A percentile compares a stretch with the other conserved stretches of the same genome.
Conservation (phyloP, 2,329 filamentous ascomycete species). For the Scytalidium sp. region DNA sequence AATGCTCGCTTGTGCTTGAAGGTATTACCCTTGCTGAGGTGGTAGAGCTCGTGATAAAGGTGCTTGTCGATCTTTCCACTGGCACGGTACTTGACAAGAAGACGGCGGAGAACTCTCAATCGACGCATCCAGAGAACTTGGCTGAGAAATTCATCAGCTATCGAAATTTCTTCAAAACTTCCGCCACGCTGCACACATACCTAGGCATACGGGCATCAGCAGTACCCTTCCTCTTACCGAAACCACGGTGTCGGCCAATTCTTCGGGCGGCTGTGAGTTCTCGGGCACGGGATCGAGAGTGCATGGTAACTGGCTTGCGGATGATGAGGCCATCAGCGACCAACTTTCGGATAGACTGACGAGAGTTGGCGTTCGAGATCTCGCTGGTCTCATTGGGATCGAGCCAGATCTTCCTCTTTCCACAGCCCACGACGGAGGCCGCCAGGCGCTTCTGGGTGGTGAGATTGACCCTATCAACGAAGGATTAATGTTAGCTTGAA, state of each 20-base stretch:
- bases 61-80: constrained; percentile 99
- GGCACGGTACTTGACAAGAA: constrained; percentile 99
- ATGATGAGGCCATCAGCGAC: constrained; percentile 99
- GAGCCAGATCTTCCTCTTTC: constrained; percentile 99
- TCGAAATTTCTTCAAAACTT: neutral
- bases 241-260: constrained; percentile 96
- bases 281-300: constrained; percentile 95
- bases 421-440: constrained; percentile 96
- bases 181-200: constrained; percentile 54
- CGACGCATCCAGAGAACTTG: constrained; percentile 99
- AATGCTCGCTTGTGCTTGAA: constrained; percentile 99
- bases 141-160: constrained; percentile 47
- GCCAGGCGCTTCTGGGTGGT: constrained; percentile 99
- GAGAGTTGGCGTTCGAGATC: constrained; percentile 99
- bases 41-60: constrained; percentile 99
- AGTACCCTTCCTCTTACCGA: constrained; percentile 99
- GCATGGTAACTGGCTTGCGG: constrained; percentile 99
- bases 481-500: constrained; percentile 20
- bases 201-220: constrained; percentile 98
- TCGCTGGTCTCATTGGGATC: constrained; percentile 99
- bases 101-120: constrained; percentile 96
- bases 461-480: constrained; percentile 88
- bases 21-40: constrained; percentile 99
- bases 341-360: constrained; percentile 99
- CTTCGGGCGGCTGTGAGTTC: constrained; percentile 92